Evolutionary conservation across 345 rosid genomes (phyloP).

Genomic region (Camelina sativa): DNA sequence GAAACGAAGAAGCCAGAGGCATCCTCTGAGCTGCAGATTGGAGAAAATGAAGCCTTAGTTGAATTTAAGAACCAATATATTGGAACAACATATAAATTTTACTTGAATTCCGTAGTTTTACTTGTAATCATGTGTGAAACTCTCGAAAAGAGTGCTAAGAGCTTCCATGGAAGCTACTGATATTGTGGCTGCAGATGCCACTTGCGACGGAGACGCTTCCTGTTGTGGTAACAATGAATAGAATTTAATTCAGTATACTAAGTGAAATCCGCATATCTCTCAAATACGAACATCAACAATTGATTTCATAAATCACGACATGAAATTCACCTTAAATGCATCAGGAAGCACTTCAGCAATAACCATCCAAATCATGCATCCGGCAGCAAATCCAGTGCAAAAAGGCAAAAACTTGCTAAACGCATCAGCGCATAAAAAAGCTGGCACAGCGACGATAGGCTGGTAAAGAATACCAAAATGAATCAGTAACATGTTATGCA

Average conservation of each 20-base stretch:
- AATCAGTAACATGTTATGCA: constrained; percentile 22
- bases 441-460: constrained; percentile 99
- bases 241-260: constrained; percentile 19
- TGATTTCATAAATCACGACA: constrained; percentile 10
- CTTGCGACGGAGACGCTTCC: constrained; percentile 96
- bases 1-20: constrained; percentile 98
- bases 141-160: constrained; percentile 77
- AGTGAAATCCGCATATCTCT: constrained; percentile 15
- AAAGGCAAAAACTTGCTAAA: constrained; percentile 94
- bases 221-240: constrained; percentile 40
- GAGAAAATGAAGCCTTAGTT: constrained; percentile 31
- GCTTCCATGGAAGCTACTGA: constrained; percentile 99
- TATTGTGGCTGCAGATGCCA: constrained; percentile 93
- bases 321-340: constrained; percentile 80
- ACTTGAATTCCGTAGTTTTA: constrained; percentile 46
- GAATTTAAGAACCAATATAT: constrained; percentile 13
- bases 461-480: constrained; percentile 39
- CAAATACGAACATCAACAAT: constrained; percentile 7
- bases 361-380: constrained; percentile 99
- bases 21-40: constrained; percentile 81
- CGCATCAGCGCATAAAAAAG: constrained; percentile 96
- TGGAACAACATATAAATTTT: constrained; percentile 21
- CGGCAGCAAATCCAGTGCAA: constrained; percentile 99
- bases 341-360: constrained; percentile 99
- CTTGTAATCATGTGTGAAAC: constrained; percentile 85